Percentiles rank a stretch among this genome's conserved stretches.
phyloP scores from a whole-genome alignment of 768 basidiomycete species.

The Vishniacozyma victoriae region DNA sequence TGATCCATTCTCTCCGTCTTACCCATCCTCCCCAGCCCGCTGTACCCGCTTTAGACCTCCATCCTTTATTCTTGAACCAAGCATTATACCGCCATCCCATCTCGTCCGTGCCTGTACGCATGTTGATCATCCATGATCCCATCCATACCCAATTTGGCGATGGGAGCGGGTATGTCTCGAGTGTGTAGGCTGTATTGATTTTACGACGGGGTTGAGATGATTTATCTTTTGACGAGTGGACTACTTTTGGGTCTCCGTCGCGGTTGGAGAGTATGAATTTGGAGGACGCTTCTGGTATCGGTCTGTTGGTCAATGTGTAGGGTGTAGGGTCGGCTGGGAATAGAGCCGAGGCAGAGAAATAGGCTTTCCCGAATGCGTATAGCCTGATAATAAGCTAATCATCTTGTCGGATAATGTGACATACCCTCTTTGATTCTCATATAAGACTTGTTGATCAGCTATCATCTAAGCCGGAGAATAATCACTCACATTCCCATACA shows the following conservation, averaged over 20 bases:
- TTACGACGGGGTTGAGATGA: not conserved
- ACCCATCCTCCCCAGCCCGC: conserved; percentile 41
- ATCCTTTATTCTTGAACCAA: conserved; percentile 34
- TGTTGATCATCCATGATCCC: conserved; percentile 43
- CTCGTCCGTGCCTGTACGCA: conserved; percentile 38
- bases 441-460: conserved; percentile 21
- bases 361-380: conserved; percentile 34
- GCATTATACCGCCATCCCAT: conserved; percentile 41
- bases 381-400: conserved; percentile 8
- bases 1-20: conserved; percentile 37
- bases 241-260: not conserved
- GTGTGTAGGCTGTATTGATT: conserved; percentile 36
- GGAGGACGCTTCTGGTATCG: conserved; percentile 27
- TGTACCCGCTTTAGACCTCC: conserved; percentile 28
- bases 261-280: conserved; percentile 1
- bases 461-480: not conserved
- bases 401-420: not conserved
- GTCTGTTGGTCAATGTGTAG: conserved; percentile 26
- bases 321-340: conserved; percentile 37
- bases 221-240: not conserved
- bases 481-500: conserved; percentile 38
- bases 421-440: conserved; percentile 41
- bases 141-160: conserved; percentile 35
- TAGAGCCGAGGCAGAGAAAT: conserved; percentile 29
- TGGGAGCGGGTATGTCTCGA: conserved; percentile 32